phyloP scores from a whole-genome alignment of 768 basidiomycete species.

The Dictyophora rubrovolvata region DNA sequence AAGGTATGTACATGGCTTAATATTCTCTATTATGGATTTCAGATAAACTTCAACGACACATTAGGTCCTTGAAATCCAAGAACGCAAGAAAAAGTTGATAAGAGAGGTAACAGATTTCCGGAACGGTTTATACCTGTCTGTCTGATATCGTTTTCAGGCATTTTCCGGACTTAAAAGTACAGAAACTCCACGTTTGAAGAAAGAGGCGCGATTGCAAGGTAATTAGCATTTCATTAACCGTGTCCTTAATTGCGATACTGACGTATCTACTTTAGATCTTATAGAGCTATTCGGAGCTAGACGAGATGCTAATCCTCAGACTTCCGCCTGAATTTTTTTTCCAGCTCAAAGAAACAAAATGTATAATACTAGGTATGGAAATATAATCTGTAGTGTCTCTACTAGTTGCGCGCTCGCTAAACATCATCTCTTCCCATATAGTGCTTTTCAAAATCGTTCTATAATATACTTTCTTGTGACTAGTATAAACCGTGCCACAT shows the following conservation, averaged over 20 bases:
- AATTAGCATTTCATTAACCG: slow-evolving; percentile 11
- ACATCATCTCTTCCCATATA: no score
- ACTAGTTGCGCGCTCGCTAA: no score
- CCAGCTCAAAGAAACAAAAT: no score
- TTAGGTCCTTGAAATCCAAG: slow-evolving; percentile 79
- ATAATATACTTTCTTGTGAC: no score
- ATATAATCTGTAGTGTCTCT: no score
- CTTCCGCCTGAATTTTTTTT: neutral
- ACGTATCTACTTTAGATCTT: slow-evolving; percentile 34
- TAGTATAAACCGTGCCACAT: no score
- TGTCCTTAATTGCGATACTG: neutral
- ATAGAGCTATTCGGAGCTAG: slow-evolving; percentile 45
- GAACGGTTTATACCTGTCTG: neutral
- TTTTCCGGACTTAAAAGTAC: slow-evolving; percentile 74
- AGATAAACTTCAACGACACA: neutral
- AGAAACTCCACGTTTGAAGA: slow-evolving; percentile 66
- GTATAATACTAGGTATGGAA: no score
- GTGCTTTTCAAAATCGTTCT: no score
- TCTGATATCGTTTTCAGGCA: slow-evolving; percentile 37
- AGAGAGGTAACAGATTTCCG: slow-evolving; percentile 43
- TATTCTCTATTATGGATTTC: neutral
- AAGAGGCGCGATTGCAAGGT: slow-evolving; percentile 78
- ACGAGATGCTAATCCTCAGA: neutral
- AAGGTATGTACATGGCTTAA: slow-evolving; percentile 36
- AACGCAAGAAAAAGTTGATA: slow-evolving; percentile 70